A percentile compares a stretch with the other conserved stretches of the same genome.
phyloP scores from a whole-genome alignment of 192 early-diverging fungal genomes.

The Podila verticillata region DNA sequence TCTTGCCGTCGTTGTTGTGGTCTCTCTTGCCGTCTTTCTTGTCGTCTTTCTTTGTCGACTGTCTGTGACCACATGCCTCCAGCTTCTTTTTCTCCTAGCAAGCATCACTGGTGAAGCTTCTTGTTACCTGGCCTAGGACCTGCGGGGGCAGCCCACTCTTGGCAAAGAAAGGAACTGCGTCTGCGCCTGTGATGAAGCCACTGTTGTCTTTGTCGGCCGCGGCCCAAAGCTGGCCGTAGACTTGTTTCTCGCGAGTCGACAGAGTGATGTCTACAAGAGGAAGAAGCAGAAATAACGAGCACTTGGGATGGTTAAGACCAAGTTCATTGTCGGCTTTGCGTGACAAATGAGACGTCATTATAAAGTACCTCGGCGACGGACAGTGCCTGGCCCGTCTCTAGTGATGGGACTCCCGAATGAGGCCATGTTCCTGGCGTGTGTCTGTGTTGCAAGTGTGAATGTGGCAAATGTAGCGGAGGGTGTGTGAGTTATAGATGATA shows the following conservation, averaged over 20 bases:
- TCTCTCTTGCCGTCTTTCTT: too few species aligned
- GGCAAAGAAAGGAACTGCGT: constrained; percentile 79
- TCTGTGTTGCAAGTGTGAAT: neutral
- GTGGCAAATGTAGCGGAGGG: neutral
- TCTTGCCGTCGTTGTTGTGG: too few species aligned
- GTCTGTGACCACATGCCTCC: too few species aligned
- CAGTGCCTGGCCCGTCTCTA: constrained; percentile 36
- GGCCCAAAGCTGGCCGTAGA: constrained; percentile 69
- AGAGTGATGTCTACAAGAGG: constrained; percentile 54
- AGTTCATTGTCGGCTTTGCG: neutral
- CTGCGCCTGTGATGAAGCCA: constrained; percentile 73
- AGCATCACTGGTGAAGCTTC: neutral
- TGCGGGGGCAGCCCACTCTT: constrained; percentile 72
- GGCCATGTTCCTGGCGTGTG: constrained; percentile 3
- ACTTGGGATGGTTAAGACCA: neutral
- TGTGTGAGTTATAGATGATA: too few species aligned
- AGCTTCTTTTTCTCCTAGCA: too few species aligned
- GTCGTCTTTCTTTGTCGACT: too few species aligned
- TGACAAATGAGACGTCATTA: neutral
- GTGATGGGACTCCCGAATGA: constrained; percentile 48
- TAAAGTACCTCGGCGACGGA: constrained; percentile 39
- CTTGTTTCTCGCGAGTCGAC: constrained; percentile 67
- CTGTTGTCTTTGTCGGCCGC: constrained; percentile 67
- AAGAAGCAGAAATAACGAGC: neutral
- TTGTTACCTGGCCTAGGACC: constrained; percentile 66